Evolutionary conservation across 73 alveolate genomes (phyloP).

Genomic region (Paramecium sexaurelia): DNA sequence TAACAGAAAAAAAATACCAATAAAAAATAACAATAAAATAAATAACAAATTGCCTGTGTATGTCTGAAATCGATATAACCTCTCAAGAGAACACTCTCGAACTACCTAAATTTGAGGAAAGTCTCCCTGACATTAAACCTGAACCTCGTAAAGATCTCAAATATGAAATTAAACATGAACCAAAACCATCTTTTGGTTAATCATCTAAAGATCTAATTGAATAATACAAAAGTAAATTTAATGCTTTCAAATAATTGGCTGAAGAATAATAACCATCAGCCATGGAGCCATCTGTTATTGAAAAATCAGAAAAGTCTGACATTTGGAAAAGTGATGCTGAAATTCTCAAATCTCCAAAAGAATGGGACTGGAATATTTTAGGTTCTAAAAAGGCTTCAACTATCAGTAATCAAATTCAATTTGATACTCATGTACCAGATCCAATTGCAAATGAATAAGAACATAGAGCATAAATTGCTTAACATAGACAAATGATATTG

Average conservation of each 20-base stretch:
- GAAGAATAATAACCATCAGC: neutral
- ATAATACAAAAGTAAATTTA: constrained; percentile 22
- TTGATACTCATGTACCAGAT: neutral
- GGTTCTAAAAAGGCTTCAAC: constrained; percentile 18
- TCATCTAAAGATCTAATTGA: constrained; percentile 46
- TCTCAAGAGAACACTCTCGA: constrained; percentile 16
- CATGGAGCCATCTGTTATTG: constrained; percentile 3
- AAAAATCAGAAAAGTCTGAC: neutral
- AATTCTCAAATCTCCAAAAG: constrained; percentile 22
- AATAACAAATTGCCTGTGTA: constrained; percentile 19
- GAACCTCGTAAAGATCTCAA: constrained; percentile 23
- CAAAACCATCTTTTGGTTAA: neutral
- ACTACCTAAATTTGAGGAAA: constrained; percentile 22
- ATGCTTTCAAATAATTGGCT: constrained; percentile 11
- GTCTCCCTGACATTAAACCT: neutral
- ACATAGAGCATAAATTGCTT: neutral
- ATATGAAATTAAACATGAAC: constrained; percentile 23
- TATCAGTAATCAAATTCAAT: neutral
- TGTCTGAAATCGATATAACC: neutral
- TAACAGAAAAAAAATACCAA: neutral
- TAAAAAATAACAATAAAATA: constrained; percentile 12
- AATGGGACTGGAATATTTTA: constrained; percentile 33
- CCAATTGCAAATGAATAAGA: neutral
- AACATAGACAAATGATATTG: neutral
- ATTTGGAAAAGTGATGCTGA: constrained; percentile 24